phyloP scores from a whole-genome alignment of 805 yeast species.

The Suhomyces sp. region DNA sequence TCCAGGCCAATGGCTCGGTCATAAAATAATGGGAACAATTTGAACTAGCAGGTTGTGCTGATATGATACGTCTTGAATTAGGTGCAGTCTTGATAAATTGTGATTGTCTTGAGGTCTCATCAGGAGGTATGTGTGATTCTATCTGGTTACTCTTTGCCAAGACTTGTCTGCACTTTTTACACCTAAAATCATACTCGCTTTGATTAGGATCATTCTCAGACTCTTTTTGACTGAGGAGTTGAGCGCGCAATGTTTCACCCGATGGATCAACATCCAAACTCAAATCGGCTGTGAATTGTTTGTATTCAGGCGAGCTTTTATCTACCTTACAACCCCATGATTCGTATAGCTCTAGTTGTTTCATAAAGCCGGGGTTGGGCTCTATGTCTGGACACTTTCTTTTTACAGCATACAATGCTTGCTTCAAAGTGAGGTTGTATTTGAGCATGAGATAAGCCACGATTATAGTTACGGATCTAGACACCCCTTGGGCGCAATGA shows the following conservation, averaged over 20 bases:
- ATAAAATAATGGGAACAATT: constrained; percentile 81
- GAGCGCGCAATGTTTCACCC: constrained; percentile 32
- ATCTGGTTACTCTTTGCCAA: constrained; percentile 64
- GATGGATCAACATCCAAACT: constrained; percentile 38
- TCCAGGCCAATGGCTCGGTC: constrained; percentile 85
- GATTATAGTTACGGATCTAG: constrained; percentile 47
- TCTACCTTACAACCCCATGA: constrained; percentile 29
- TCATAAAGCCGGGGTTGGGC: constrained; percentile 73
- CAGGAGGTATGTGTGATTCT: constrained; percentile 66
- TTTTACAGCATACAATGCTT: constrained; percentile 73
- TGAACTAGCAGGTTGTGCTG: constrained; percentile 53
- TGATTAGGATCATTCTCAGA: background rate
- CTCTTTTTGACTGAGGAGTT: background rate
- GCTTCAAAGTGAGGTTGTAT: constrained; percentile 53
- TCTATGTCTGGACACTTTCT: constrained; percentile 56
- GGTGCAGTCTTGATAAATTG: constrained; percentile 64
- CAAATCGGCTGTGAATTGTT: constrained; percentile 24
- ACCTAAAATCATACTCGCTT: constrained; percentile 49
- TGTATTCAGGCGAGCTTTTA: constrained; percentile 19
- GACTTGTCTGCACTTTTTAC: constrained; percentile 76
- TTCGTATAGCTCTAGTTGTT: constrained; percentile 67
- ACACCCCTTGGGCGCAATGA: constrained; percentile 44
- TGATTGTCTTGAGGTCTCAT: constrained; percentile 59
- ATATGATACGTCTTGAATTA: constrained; percentile 57
- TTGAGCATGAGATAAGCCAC: constrained; percentile 50